Conservation (phyloP, 805 yeast species). For the Cyberlindnera euphorbiae region DNA sequence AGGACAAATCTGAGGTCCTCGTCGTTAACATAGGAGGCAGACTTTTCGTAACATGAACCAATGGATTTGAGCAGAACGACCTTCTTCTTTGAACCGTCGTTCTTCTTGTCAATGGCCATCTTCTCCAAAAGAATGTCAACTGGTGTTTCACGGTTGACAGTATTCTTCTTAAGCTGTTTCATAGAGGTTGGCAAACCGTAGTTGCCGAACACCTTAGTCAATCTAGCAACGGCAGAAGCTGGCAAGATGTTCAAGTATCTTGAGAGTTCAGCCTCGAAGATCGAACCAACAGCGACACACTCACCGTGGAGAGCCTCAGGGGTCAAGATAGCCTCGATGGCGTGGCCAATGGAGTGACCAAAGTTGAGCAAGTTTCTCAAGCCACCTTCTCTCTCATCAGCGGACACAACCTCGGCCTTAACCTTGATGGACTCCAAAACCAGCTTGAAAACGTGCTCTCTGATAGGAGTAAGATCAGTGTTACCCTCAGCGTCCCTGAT, state of each 20-base stretch:
- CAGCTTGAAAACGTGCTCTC: constrained; percentile 68
- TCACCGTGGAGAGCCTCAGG: constrained; percentile 98
- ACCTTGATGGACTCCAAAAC: constrained; percentile 85
- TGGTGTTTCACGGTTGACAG: constrained; percentile 70
- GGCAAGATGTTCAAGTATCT: constrained; percentile 84
- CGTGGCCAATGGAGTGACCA: constrained; percentile 98
- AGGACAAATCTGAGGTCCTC: constrained; percentile 75
- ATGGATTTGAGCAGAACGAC: constrained; percentile 79
- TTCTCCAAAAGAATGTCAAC: constrained; percentile 68
- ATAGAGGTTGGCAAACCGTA: constrained; percentile 82
- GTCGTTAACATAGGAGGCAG: constrained; percentile 81
- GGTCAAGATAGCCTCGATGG: constrained; percentile 94
- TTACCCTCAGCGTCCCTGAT: constrained; percentile 39
- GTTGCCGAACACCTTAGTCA: constrained; percentile 75
- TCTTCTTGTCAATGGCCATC: constrained; percentile 96
- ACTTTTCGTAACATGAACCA: constrained; percentile 84
- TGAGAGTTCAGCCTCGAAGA: constrained; percentile 92
- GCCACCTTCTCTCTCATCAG: constrained; percentile 94
- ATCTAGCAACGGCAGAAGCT: constrained; percentile 90
- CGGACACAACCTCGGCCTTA: constrained; percentile 89
- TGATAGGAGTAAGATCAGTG: constrained; percentile 65
- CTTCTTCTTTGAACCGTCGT: constrained; percentile 87
- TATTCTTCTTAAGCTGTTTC: constrained; percentile 57
- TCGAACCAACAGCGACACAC: constrained; percentile 97
- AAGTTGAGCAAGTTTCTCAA: constrained; percentile 87